A percentile compares a stretch with the other conserved stretches of the same genome.
phyloP scores from a whole-genome alignment of 352 stramenopile species.

The Globisporangium cystogenes region DNA sequence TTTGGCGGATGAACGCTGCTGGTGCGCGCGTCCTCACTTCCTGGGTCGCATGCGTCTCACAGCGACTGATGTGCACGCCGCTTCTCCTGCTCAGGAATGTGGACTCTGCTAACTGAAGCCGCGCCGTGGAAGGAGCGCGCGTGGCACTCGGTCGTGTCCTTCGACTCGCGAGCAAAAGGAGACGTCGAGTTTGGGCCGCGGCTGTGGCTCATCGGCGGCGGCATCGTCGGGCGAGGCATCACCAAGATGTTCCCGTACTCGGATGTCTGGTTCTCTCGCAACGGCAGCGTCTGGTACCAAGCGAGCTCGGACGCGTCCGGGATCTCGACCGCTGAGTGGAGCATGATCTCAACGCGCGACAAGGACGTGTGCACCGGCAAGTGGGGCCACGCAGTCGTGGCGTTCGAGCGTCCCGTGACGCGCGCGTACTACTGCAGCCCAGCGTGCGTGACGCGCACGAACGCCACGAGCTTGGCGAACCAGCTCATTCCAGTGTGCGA shows the following conservation, averaged over 20 bases:
- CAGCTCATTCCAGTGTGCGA: constrained; percentile 66
- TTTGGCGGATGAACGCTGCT: constrained; percentile 57
- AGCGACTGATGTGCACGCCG: not conserved
- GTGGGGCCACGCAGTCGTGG: constrained; percentile 60
- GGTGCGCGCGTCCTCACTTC: constrained; percentile 2
- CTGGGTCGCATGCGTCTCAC: not conserved
- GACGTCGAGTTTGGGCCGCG: constrained; percentile 57
- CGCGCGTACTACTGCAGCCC: constrained; percentile 52
- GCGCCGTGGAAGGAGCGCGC: constrained; percentile 62
- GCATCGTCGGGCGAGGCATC: constrained; percentile 65
- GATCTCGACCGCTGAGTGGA: constrained; percentile 73
- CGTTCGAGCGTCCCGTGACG: constrained; percentile 42
- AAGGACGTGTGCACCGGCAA: constrained; percentile 62
- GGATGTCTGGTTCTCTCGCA: constrained; percentile 68
- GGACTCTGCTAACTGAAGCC: constrained; percentile 25
- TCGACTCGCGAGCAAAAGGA: constrained; percentile 55
- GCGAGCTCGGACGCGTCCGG: constrained; percentile 63
- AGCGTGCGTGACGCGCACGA: constrained; percentile 38
- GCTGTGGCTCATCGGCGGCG: constrained; percentile 72
- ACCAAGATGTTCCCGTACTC: constrained; percentile 67
- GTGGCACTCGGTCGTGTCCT: constrained; percentile 75
- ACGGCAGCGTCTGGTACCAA: constrained; percentile 46
- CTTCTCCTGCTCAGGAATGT: constrained; percentile 15
- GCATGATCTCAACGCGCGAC: constrained; percentile 41
- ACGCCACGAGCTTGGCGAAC: constrained; percentile 38